Evolutionary conservation across 2,329 filamentous ascomycete genomes (phyloP).

Genomic region (Penicillium sp.): DNA sequence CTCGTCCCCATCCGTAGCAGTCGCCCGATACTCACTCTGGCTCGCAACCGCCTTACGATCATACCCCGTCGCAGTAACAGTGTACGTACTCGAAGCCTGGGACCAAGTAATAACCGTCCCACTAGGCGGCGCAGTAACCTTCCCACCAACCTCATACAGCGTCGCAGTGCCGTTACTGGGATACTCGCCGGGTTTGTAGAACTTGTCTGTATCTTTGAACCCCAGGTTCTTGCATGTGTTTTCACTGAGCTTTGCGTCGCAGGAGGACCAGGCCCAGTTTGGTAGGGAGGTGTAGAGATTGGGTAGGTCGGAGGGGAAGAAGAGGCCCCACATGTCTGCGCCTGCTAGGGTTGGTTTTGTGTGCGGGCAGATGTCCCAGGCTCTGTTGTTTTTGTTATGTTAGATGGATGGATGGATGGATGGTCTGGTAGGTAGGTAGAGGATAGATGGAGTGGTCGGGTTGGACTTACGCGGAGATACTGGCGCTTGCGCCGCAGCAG

Average conservation of each 20-base stretch:
- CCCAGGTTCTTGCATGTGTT: slow-evolving; percentile 21
- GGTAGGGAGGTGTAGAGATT: slow-evolving; percentile 20
- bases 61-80: slow-evolving; percentile 35
- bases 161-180: slow-evolving; percentile 31
- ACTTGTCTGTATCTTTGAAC: slow-evolving; percentile 21
- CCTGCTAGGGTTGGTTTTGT: slow-evolving; percentile 25
- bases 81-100: slow-evolving; percentile 33
- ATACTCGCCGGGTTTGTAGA: slow-evolving; percentile 22
- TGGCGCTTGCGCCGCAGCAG: slow-evolving; percentile 38
- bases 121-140: slow-evolving; percentile 34
- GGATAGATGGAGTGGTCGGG: too few relatives aligned
- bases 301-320: slow-evolving; percentile 21
- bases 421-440: too few relatives aligned
- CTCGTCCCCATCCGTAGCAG: slow-evolving; percentile 13
- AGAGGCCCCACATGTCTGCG: slow-evolving; percentile 19
- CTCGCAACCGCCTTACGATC: slow-evolving; percentile 21
- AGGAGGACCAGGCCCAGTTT: slow-evolving; percentile 21
- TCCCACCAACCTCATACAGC: slow-evolving; percentile 30
- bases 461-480: slow-evolving; percentile 33
- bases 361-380: slow-evolving; percentile 34
- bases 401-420: neutral
- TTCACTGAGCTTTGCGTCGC: slow-evolving; percentile 18
- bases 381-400: slow-evolving; percentile 15
- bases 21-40: slow-evolving; percentile 15
- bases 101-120: slow-evolving; percentile 38